phyloP scores from a whole-genome alignment of 176 grass and related monocot species.

The Hordeum marinum region DNA sequence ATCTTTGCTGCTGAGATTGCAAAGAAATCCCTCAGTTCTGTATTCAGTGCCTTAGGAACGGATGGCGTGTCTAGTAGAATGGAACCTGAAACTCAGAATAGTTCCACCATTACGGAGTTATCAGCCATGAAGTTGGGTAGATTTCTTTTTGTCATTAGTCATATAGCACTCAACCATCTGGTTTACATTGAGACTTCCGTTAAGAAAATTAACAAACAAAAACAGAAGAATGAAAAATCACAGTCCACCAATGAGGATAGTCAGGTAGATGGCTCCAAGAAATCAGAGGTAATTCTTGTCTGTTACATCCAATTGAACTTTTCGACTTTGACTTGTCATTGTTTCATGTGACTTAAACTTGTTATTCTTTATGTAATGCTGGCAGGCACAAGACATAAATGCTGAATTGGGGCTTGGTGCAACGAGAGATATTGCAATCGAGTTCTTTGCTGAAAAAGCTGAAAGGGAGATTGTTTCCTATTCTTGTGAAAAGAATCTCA shows the following conservation, averaged over 20 bases:
- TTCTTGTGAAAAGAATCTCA: constrained; percentile 59
- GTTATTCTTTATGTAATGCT: constrained; percentile 10
- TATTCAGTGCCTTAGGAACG: constrained; percentile 40
- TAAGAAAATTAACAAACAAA: constrained; percentile 85
- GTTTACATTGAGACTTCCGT: constrained; percentile 85
- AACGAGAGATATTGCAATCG: constrained; percentile 62
- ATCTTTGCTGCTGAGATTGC: constrained; percentile 66
- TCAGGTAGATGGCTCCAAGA: constrained; percentile 32
- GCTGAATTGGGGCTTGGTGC: constrained; percentile 81
- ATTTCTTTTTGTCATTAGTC: constrained; percentile 86
- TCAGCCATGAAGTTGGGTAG: constrained; percentile 67
- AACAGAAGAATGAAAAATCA: constrained; percentile 63
- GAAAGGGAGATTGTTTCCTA: constrained; percentile 88
- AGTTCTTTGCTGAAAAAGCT: constrained; percentile 75
- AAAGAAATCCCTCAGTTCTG: constrained; percentile 66
- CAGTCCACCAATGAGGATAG: constrained; percentile 20
- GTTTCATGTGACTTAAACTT: constrained; percentile 9
- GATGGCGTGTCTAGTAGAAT: constrained; percentile 34
- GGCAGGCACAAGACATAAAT: constrained; percentile 76
- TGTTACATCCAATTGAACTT: not conserved
- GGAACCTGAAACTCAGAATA: constrained; percentile 25
- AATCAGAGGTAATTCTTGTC: constrained; percentile 49
- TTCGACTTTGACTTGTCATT: not conserved
- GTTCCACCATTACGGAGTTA: constrained; percentile 36
- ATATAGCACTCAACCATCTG: constrained; percentile 88